A percentile compares a stretch with the other conserved stretches of the same genome.
Evolutionary conservation across 306 rosid species (phyloP).

Genomic region (Glycine latifolia): DNA sequence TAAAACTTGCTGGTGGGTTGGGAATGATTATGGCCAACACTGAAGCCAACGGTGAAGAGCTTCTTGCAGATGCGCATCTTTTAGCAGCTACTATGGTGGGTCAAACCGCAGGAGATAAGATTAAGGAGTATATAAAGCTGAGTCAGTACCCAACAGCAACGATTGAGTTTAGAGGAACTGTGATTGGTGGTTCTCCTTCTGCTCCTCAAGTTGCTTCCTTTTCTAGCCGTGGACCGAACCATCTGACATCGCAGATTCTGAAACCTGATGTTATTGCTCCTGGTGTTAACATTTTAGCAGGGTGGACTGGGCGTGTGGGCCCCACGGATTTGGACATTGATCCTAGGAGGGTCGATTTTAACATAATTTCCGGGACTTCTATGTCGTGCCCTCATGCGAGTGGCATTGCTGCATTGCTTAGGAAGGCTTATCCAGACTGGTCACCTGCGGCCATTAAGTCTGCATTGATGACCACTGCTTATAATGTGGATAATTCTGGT

Average conservation of each 20-base stretch:
- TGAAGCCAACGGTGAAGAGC: slow-evolving; percentile 74
- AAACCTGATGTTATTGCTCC: slow-evolving; percentile 96
- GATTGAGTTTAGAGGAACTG: slow-evolving; percentile 74
- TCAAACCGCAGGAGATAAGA: slow-evolving; percentile 65
- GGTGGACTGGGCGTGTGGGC: slow-evolving; percentile 78
- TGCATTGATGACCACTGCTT: slow-evolving; percentile 83
- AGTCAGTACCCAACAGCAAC: slow-evolving; percentile 63
- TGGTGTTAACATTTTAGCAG: slow-evolving; percentile 91
- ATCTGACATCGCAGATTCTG: slow-evolving; percentile 73
- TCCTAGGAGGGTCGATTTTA: slow-evolving; percentile 86
- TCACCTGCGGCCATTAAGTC: slow-evolving; percentile 88
- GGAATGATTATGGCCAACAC: slow-evolving; percentile 77
- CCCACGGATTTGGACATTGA: slow-evolving; percentile 84
- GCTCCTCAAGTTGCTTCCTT: slow-evolving; percentile 88
- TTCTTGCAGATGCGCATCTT: slow-evolving; percentile 85
- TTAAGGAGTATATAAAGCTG: slow-evolving; percentile 59
- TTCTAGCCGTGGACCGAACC: slow-evolving; percentile 90
- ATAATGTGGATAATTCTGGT: slow-evolving; percentile 74
- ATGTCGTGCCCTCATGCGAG: slow-evolving; percentile 96
- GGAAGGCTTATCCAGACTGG: slow-evolving; percentile 77
- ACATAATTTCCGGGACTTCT: slow-evolving; percentile 93
- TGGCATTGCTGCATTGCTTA: slow-evolving; percentile 84
- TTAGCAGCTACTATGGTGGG: slow-evolving; percentile 89
- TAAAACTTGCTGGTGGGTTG: slow-evolving; percentile 75
- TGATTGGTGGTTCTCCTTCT: slow-evolving; percentile 73